These are phyloP conservation scores for Takakia lepidozioides DNA, from an alignment of 225 moss, liverwort and hornwort species.

Conservation along the genomic window DNA sequence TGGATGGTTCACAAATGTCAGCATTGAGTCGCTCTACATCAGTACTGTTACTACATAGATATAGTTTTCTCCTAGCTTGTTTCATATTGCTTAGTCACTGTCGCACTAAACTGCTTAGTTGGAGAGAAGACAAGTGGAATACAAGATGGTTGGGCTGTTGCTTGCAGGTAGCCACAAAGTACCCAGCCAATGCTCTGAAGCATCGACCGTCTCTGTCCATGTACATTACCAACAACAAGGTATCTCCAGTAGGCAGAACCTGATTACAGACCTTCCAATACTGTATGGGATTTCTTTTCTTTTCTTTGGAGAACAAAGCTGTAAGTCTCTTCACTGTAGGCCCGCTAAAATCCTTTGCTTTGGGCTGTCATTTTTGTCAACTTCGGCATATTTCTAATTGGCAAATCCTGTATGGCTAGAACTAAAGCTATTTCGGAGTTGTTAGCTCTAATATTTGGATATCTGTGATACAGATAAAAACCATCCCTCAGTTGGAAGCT, in stretches of 20 bases:
- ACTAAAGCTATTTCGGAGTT: too few relatives aligned
- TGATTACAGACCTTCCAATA: background rate
- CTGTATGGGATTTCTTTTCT: background rate
- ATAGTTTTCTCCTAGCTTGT: background rate
- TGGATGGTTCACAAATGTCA: background rate
- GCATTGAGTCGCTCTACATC: background rate
- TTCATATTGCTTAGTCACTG: background rate
- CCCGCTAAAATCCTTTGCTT: too few relatives aligned
- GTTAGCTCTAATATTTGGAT: background rate
- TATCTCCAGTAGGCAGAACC: slow-evolving; percentile 10
- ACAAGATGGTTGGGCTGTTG: background rate
- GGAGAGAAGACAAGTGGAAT: background rate
- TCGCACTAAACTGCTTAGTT: too few relatives aligned
- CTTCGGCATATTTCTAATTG: background rate
- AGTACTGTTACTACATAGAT: background rate
- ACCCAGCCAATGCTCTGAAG: slow-evolving; percentile 69
- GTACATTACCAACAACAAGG: slow-evolving; percentile 57
- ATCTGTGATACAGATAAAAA: slow-evolving; percentile 45
- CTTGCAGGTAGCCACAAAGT: slow-evolving; percentile 86
- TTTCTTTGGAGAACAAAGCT: background rate
- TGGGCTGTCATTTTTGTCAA: too few relatives aligned
- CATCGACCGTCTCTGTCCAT: slow-evolving; percentile 59
- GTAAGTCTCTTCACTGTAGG: too few relatives aligned
- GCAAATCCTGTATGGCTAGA: too few relatives aligned
- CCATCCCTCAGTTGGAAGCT: slow-evolving; percentile 80